These are phyloP conservation scores for Lanmaoa rubissima DNA, from an alignment of 768 basidiomycete species.

Conservation along the genomic window DNA sequence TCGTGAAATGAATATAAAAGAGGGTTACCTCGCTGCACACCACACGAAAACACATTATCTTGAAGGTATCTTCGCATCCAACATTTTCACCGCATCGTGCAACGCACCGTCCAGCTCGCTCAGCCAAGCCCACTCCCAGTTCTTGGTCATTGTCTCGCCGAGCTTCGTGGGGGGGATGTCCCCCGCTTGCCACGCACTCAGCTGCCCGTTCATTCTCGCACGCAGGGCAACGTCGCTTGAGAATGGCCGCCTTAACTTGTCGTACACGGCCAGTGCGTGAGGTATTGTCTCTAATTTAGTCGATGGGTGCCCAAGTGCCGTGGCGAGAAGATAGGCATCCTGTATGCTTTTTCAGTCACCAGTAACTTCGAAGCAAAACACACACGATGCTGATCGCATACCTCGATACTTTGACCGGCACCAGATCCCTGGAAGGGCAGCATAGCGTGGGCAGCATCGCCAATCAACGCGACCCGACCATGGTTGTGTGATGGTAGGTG, in stretches of 20 bases:
- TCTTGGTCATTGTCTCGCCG: constrained; percentile 41
- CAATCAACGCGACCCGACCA: constrained; percentile 50
- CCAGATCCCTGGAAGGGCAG: constrained; percentile 44
- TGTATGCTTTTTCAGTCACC: constrained; percentile 6
- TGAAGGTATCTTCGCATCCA: constrained; percentile 4
- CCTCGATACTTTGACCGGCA: constrained; percentile 45
- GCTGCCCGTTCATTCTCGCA: constrained; percentile 18
- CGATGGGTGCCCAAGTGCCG: constrained; percentile 43
- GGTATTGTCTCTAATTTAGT: constrained; percentile 36
- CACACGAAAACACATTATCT: neutral
- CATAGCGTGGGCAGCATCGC: constrained; percentile 45
- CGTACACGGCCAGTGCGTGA: constrained; percentile 45
- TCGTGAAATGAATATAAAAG: neutral
- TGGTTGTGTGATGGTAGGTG: constrained; percentile 50
- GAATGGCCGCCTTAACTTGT: constrained; percentile 48
- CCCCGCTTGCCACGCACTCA: constrained; percentile 14
- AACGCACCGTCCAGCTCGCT: constrained; percentile 21
- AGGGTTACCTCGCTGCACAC: neutral
- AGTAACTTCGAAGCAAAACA: no score
- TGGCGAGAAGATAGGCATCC: constrained; percentile 39
- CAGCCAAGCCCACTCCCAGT: constrained; percentile 55
- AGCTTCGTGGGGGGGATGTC: constrained; percentile 38
- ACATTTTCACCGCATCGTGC: constrained; percentile 15
- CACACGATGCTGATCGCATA: constrained; percentile 14
- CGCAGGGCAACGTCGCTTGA: constrained; percentile 35